Conservation (phyloP, 768 basidiomycete genomes). For the Rhodotorula paludigena region DNA sequence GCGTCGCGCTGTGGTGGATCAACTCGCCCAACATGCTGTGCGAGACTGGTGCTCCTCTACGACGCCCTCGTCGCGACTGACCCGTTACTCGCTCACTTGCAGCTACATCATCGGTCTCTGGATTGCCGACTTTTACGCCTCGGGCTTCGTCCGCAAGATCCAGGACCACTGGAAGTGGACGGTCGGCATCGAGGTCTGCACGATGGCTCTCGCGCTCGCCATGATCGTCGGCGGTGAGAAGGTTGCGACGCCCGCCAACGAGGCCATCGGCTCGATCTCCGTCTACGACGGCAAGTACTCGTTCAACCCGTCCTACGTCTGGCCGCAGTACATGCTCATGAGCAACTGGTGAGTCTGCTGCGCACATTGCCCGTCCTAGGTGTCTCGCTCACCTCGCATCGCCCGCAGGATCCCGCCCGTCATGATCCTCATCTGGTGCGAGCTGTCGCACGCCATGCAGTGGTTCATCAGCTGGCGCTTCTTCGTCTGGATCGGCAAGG, state of each 20-base stretch:
- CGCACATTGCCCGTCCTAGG: not conserved
- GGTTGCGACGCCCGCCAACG: constrained; percentile 41
- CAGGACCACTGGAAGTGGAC: constrained; percentile 45
- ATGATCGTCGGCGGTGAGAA: constrained; percentile 42
- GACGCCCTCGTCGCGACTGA: not conserved
- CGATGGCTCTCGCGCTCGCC: constrained; percentile 42
- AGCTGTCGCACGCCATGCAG: constrained; percentile 45
- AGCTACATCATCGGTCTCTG: constrained; percentile 44
- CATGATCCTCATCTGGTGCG: constrained; percentile 44
- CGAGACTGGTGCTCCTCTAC: not conserved
- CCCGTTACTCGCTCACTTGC: not conserved
- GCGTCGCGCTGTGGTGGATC: constrained; percentile 42
- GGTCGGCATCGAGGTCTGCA: constrained; percentile 40
- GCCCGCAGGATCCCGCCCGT: constrained; percentile 37
- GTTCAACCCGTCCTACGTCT: constrained; percentile 38
- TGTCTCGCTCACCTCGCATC: not conserved
- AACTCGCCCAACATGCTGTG: constrained; percentile 42
- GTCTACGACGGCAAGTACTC: constrained; percentile 44
- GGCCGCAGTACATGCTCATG: constrained; percentile 46
- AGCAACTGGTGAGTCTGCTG: constrained; percentile 34
- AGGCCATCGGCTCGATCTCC: constrained; percentile 40
- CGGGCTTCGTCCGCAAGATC: constrained; percentile 43
- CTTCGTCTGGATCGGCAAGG: constrained; percentile 46
- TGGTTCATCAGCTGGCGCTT: constrained; percentile 45
- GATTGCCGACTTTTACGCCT: constrained; percentile 43